Conservation (phyloP, 345 rosid species). For the Citrus inodora region DNA sequence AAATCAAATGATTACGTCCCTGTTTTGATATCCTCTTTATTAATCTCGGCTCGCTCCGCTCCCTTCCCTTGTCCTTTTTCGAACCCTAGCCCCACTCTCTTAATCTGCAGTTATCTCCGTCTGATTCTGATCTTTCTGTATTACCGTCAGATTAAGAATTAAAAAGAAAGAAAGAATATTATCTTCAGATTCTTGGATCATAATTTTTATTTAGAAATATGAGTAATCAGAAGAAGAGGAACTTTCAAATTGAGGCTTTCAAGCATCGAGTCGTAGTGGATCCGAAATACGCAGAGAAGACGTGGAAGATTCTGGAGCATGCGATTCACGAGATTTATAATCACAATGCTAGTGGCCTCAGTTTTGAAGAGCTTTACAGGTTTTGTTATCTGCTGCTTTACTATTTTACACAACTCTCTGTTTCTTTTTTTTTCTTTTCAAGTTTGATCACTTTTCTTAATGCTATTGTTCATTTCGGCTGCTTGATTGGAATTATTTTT, state of each 20-base stretch:
- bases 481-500: neutral
- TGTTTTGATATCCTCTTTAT: neutral
- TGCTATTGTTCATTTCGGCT: neutral
- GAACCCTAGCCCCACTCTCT: slow-evolving; percentile 4
- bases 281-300: slow-evolving; percentile 96
- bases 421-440: neutral
- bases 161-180: neutral
- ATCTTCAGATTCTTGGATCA: slow-evolving; percentile 1
- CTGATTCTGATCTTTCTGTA: neutral
- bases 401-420: neutral
- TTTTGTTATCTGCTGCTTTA: slow-evolving; percentile 4
- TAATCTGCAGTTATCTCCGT: neutral
- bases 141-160: neutral
- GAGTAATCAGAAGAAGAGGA: slow-evolving; percentile 98
- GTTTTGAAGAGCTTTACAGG: slow-evolving; percentile 99
- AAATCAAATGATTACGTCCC: neutral
- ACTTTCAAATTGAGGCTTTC: slow-evolving; percentile 97
- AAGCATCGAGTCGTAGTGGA: slow-evolving; percentile 97
- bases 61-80: neutral
- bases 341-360: slow-evolving; percentile 97
- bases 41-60: neutral
- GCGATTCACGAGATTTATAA: slow-evolving; percentile 98
- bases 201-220: slow-evolving; percentile 24
- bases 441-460: neutral
- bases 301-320: slow-evolving; percentile 97